phyloP scores from a whole-genome alignment of 2,329 filamentous ascomycete species.

The Podosphaera fusca region DNA sequence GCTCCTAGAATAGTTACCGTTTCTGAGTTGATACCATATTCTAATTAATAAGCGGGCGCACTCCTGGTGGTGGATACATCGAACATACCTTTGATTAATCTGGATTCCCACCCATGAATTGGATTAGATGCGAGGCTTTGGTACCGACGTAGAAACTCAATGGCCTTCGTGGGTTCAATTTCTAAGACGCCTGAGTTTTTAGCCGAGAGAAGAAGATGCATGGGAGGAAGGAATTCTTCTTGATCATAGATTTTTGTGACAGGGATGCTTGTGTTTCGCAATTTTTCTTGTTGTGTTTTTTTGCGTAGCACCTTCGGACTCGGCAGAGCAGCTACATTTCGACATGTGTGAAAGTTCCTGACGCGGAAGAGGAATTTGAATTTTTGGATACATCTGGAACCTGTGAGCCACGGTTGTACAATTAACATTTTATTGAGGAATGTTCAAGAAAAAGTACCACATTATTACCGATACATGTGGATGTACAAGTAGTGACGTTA shows the following conservation, averaged over 20 bases:
- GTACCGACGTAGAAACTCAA: slow-evolving; percentile 11
- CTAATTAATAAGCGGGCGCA: background rate
- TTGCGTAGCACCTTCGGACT: background rate
- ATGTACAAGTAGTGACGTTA: too few relatives aligned
- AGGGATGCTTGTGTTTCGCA: background rate
- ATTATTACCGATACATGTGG: too few relatives aligned
- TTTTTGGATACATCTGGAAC: too few relatives aligned
- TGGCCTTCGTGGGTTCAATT: slow-evolving; percentile 8
- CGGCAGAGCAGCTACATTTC: background rate
- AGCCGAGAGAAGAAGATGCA: slow-evolving; percentile 7
- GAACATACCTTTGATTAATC: slow-evolving; percentile 8
- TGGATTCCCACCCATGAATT: slow-evolving; percentile 6
- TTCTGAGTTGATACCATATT: slow-evolving; percentile 5
- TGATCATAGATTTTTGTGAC: slow-evolving; percentile 1
- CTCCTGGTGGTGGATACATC: background rate
- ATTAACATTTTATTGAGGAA: too few relatives aligned
- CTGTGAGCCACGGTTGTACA: too few relatives aligned
- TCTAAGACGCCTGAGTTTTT: slow-evolving; percentile 10
- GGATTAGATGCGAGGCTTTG: background rate
- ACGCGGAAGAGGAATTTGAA: too few relatives aligned
- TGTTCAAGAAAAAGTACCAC: too few relatives aligned
- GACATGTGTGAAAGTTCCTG: background rate
- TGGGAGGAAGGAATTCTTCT: slow-evolving; percentile 9
- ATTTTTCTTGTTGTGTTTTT: background rate
- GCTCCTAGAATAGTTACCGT: slow-evolving; percentile 9